Conservation (phyloP, 176 grass and related monocot species). For the Pontederia paniculata region DNA sequence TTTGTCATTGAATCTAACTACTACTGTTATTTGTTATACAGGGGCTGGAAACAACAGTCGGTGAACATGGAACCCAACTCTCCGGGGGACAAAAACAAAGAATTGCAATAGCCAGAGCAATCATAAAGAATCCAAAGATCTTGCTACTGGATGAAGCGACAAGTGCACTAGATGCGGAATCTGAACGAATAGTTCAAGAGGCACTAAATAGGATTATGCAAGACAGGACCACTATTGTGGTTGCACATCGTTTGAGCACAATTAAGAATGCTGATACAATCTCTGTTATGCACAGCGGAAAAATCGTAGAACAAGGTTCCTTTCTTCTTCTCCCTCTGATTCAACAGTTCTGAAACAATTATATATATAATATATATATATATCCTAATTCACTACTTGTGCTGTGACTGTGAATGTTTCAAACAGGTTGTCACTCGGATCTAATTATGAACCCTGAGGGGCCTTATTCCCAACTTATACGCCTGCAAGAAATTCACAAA, state of each 20-base stretch:
- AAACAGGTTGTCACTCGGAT: slow-evolving; percentile 54
- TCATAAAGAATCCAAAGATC: slow-evolving; percentile 71
- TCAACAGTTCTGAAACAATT: not conserved
- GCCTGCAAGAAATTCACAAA: slow-evolving; percentile 43
- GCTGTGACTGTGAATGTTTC: too few species aligned
- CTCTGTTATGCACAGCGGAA: slow-evolving; percentile 67
- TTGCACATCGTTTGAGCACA: slow-evolving; percentile 82
- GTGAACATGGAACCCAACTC: slow-evolving; percentile 70
- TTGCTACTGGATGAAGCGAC: slow-evolving; percentile 92
- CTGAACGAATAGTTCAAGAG: slow-evolving; percentile 73
- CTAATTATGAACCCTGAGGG: slow-evolving; percentile 46
- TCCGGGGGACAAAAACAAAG: slow-evolving; percentile 90
- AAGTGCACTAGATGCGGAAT: slow-evolving; percentile 75
- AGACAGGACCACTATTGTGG: slow-evolving; percentile 71
- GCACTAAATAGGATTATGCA: slow-evolving; percentile 70
- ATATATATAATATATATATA: not conserved
- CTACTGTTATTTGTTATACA: slow-evolving; percentile 22
- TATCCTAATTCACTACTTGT: not conserved
- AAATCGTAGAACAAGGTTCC: slow-evolving; percentile 82
- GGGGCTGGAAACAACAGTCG: slow-evolving; percentile 75
- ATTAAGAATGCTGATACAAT: slow-evolving; percentile 69
- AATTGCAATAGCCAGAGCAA: slow-evolving; percentile 88
- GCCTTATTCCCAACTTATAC: slow-evolving; percentile 69
- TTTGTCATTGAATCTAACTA: slow-evolving; percentile 14
- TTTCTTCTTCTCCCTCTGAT: not conserved